Conservation (phyloP, 306 rosid species). For the Vigna radiata region DNA sequence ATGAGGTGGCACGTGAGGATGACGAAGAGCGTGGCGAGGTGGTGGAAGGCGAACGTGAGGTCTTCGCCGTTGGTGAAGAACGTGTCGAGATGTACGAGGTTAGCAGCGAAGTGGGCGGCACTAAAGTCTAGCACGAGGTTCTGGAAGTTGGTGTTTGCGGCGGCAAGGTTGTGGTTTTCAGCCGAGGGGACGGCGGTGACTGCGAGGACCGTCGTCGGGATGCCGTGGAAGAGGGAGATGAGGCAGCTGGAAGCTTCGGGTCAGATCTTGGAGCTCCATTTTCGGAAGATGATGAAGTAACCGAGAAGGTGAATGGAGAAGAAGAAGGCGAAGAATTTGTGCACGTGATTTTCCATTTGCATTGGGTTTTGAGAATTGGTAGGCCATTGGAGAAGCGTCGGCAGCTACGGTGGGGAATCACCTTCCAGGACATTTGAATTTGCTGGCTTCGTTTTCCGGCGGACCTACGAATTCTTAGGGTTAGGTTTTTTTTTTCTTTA, state of each 20-base stretch:
- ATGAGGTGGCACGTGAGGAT: conserved; percentile 70
- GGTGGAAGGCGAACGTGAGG: conserved; percentile 66
- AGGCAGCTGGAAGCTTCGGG: conserved; percentile 76
- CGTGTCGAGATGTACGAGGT: conserved; percentile 60
- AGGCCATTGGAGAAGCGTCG: too few relatives aligned
- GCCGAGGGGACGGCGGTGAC: conserved; percentile 53
- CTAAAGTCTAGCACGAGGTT: conserved; percentile 73
- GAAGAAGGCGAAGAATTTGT: conserved; percentile 53
- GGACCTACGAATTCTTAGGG: too few relatives aligned
- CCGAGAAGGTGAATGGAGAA: conserved; percentile 56
- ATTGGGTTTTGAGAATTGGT: not conserved
- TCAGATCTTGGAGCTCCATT: conserved; percentile 76
- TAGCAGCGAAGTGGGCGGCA: conserved; percentile 69
- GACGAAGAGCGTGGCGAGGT: conserved; percentile 74
- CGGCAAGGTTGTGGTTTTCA: conserved; percentile 52
- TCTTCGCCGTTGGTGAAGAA: conserved; percentile 56
- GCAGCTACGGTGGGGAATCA: too few relatives aligned
- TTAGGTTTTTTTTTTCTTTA: too few relatives aligned
- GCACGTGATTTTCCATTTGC: conserved; percentile 16
- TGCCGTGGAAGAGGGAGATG: conserved; percentile 72
- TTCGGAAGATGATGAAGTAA: conserved; percentile 63
- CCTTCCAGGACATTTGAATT: too few relatives aligned
- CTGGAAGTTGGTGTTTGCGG: conserved; percentile 55
- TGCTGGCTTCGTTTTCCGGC: too few relatives aligned
- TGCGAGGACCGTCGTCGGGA: conserved; percentile 65